Evolutionary conservation across 2,329 filamentous ascomycete genomes (phyloP).

Genomic region (Periconia sp.): DNA sequence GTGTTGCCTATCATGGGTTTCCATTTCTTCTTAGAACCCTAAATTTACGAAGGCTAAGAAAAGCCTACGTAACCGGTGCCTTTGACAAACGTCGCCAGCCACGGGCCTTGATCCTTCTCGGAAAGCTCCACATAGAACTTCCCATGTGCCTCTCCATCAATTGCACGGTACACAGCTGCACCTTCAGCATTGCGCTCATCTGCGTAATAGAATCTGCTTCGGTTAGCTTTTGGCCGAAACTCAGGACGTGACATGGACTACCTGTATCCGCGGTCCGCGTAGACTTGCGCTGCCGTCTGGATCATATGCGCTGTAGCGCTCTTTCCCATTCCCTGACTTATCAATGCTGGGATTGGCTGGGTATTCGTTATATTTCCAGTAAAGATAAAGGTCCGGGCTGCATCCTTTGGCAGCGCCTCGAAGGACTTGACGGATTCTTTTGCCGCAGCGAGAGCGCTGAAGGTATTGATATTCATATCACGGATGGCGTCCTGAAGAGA

Average conservation of each 20-base stretch:
- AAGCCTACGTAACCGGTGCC: slow-evolving; percentile 20
- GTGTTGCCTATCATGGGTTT: no score
- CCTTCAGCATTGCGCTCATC: no score
- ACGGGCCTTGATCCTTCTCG: slow-evolving; percentile 50
- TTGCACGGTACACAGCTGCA: background rate
- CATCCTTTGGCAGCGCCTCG: slow-evolving; percentile 39
- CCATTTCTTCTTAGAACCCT: no score
- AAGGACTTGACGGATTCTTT: slow-evolving; percentile 49
- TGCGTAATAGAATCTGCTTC: no score
- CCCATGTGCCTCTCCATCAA: background rate
- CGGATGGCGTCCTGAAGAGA: slow-evolving; percentile 31
- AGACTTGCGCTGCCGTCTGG: slow-evolving; percentile 41
- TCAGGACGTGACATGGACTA: no score
- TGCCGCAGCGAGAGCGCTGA: slow-evolving; percentile 49
- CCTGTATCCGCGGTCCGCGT: slow-evolving; percentile 47
- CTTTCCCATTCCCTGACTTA: slow-evolving; percentile 51
- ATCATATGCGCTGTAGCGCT: slow-evolving; percentile 48
- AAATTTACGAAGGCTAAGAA: no score
- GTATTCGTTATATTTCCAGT: slow-evolving; percentile 52
- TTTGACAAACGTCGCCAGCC: slow-evolving; percentile 39
- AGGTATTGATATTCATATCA: slow-evolving; percentile 48
- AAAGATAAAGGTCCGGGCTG: slow-evolving; percentile 51
- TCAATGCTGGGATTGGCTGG: slow-evolving; percentile 20
- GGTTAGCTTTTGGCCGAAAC: no score
- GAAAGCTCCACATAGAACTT: background rate